Evolutionary conservation across 352 stramenopile genomes (phyloP).

Genomic region (Pythium aquatile): DNA sequence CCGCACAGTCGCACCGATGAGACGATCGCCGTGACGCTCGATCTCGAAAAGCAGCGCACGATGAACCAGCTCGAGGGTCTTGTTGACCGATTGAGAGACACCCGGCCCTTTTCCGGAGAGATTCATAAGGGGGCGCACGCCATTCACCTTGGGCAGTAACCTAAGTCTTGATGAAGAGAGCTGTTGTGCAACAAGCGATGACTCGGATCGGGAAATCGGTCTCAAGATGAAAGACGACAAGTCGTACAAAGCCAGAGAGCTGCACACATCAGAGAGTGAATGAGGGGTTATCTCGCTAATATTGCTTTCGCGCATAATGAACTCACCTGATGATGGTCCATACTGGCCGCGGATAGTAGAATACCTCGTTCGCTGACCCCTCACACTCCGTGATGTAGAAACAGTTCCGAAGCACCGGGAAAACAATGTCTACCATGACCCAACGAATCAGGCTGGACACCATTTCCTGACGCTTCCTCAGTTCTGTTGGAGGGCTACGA

Average conservation of each 20-base stretch:
- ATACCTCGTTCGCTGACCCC: slow-evolving; percentile 62
- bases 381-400: slow-evolving; percentile 81
- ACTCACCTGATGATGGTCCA: slow-evolving; percentile 67
- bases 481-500: slow-evolving; percentile 56
- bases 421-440: slow-evolving; percentile 44
- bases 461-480: slow-evolving; percentile 39
- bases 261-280: slow-evolving; percentile 24
- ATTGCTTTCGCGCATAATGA: neutral
- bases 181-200: slow-evolving; percentile 19
- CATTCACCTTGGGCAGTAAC: slow-evolving; percentile 62
- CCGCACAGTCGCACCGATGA: slow-evolving; percentile 56
- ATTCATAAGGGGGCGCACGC: slow-evolving; percentile 79
- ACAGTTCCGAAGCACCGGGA: slow-evolving; percentile 53
- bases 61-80: slow-evolving; percentile 55
- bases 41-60: slow-evolving; percentile 63
- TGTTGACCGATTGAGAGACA: slow-evolving; percentile 47
- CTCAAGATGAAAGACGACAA: slow-evolving; percentile 45
- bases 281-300: neutral
- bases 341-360: slow-evolving; percentile 63
- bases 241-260: slow-evolving; percentile 45
- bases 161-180: slow-evolving; percentile 54
- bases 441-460: slow-evolving; percentile 44
- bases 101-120: slow-evolving; percentile 35
- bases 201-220: slow-evolving; percentile 12
- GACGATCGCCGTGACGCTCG: slow-evolving; percentile 41